A percentile compares a stretch with the other conserved stretches of the same genome.
Evolutionary conservation across 148 eudicot species (phyloP).

Genomic region (Camellia lanceoleosa): DNA sequence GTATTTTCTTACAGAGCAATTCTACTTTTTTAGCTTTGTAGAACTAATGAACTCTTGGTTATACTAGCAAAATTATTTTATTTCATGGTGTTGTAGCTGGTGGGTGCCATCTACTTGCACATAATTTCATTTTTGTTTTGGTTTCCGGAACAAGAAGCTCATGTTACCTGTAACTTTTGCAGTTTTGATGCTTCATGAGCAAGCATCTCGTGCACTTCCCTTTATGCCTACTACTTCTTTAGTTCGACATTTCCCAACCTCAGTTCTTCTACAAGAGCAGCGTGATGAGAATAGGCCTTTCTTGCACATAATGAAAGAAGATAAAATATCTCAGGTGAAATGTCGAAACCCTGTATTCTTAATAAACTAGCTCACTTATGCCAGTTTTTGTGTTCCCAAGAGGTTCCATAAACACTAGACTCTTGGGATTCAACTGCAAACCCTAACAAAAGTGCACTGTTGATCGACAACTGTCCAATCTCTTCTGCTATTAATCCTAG

Average conservation of each 20-base stretch:
- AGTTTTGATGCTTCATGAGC: conserved; percentile 61
- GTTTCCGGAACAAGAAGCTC: conserved; percentile 1
- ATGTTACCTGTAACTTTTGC: conserved; percentile 25
- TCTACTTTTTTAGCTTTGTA: neutral
- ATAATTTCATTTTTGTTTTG: neutral
- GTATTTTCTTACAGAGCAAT: neutral
- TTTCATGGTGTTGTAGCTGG: neutral
- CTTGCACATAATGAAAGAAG: conserved; percentile 40
- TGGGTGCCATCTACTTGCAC: conserved; percentile 8
- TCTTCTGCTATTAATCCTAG: neutral
- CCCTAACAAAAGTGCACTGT: neutral
- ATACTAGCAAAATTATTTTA: neutral
- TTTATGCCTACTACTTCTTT: conserved; percentile 38
- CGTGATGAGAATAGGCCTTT: conserved; percentile 52
- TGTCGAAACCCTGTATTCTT: too few relatives aligned
- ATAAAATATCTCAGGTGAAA: conserved; percentile 58
- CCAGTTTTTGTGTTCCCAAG: too few relatives aligned
- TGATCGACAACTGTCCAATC: neutral
- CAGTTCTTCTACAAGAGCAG: conserved; percentile 65
- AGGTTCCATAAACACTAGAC: neutral
- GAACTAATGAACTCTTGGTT: neutral
- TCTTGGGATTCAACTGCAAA: neutral
- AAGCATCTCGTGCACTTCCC: conserved; percentile 39
- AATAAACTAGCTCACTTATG: too few relatives aligned
- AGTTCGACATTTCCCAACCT: conserved; percentile 54